Conservation (phyloP, 2,329 filamentous ascomycete genomes). For the Lasiodiplodia sp. region DNA sequence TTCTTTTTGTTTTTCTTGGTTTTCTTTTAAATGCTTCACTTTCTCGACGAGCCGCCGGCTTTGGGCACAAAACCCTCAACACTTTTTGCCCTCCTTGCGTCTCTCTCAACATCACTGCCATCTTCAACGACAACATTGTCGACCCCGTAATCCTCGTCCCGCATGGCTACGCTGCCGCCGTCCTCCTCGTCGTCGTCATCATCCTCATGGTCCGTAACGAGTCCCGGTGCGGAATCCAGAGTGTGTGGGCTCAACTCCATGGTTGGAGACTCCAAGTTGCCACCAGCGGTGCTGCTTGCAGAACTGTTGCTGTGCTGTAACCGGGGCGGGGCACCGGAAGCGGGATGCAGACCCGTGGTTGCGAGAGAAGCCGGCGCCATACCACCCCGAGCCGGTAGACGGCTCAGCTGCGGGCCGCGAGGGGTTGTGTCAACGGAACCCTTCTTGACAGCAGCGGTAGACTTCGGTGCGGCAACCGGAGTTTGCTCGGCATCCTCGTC, state of each 20-base stretch:
- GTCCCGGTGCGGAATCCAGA: conserved; percentile 57
- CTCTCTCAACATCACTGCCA: conserved; percentile 48
- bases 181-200: conserved; percentile 54
- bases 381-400: conserved; percentile 35
- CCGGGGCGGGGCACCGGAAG: conserved; percentile 12
- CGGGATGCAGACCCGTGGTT: conserved; percentile 20
- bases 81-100: conserved; percentile 28
- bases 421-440: background rate
- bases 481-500: conserved; percentile 41
- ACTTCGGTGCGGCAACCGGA: conserved; percentile 14
- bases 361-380: conserved; percentile 40
- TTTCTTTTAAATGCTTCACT: conserved; percentile 9
- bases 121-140: conserved; percentile 49
- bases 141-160: conserved; percentile 40
- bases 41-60: conserved; percentile 18
- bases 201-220: conserved; percentile 59
- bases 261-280: conserved; percentile 30
- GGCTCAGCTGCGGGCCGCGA: conserved; percentile 20
- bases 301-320: conserved; percentile 22
- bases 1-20: background rate
- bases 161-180: conserved; percentile 36
- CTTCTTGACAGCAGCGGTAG: conserved; percentile 23
- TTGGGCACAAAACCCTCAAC: conserved; percentile 25
- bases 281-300: conserved; percentile 22
- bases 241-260: conserved; percentile 56